These are phyloP conservation scores for Populus pruinosa DNA, from an alignment of 345 rosid species.

Conservation along the genomic window DNA sequence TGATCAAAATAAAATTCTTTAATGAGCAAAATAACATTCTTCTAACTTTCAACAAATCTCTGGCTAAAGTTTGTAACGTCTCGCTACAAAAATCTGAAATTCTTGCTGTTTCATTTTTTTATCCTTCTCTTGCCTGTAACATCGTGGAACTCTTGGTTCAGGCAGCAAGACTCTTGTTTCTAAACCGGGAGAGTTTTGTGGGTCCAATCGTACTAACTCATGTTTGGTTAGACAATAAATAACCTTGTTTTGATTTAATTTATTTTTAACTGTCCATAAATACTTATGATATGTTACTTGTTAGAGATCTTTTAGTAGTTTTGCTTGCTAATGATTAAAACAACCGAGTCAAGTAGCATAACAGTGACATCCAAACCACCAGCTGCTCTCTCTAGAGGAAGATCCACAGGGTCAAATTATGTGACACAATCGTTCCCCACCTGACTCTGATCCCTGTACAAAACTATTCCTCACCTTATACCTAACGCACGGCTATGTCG, in stretches of 20 bases:
- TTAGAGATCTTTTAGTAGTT: neutral
- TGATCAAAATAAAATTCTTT: too few relatives aligned
- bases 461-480: neutral
- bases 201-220: conserved; percentile 20
- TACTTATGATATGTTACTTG: too few relatives aligned
- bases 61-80: too few relatives aligned
- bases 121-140: too few relatives aligned
- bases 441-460: neutral
- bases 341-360: neutral
- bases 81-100: too few relatives aligned
- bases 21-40: too few relatives aligned
- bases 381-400: conserved; percentile 12
- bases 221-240: neutral
- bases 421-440: conserved; percentile 26
- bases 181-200: neutral
- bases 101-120: too few relatives aligned
- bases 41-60: too few relatives aligned
- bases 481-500: conserved; percentile 22
- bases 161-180: neutral
- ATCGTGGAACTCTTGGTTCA: neutral
- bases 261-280: neutral
- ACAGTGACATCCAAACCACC: conserved; percentile 12
- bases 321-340: conserved; percentile 18
- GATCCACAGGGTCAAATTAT: conserved; percentile 27
- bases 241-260: neutral